Percentiles rank a stretch among this genome's conserved stretches.
Evolutionary conservation across 768 basidiomycete species (phyloP).

Genomic region (Collybia sordida): DNA sequence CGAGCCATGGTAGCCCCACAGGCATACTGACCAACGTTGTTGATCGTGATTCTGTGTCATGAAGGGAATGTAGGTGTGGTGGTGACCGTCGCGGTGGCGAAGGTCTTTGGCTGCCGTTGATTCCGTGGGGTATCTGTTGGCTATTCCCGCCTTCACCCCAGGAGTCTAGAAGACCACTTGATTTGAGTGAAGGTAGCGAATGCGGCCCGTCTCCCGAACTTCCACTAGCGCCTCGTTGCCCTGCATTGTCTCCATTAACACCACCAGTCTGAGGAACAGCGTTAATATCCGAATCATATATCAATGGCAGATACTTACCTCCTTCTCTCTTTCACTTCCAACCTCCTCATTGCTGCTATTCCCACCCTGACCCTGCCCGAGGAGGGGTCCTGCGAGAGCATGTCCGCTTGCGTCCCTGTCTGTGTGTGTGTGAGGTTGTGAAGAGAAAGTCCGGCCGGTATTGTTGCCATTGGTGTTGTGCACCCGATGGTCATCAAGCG

Average conservation of each 20-base stretch:
- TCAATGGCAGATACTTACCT: slow-evolving; percentile 13
- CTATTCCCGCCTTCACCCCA: slow-evolving; percentile 30
- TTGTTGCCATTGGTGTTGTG: slow-evolving; percentile 19
- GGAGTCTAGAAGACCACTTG: slow-evolving; percentile 68
- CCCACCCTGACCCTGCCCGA: slow-evolving; percentile 19
- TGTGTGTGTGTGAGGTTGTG: slow-evolving; percentile 5
- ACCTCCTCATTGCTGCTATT: slow-evolving; percentile 22
- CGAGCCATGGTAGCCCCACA: slow-evolving; percentile 69
- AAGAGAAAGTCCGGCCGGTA: neutral
- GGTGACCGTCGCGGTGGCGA: slow-evolving; percentile 29
- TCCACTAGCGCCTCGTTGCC: slow-evolving; percentile 13
- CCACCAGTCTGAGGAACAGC: slow-evolving; percentile 10
- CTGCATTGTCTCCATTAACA: slow-evolving; percentile 11
- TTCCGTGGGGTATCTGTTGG: slow-evolving; percentile 12
- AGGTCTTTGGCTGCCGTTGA: slow-evolving; percentile 16
- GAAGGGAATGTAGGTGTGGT: slow-evolving; percentile 18
- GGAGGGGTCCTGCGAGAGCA: slow-evolving; percentile 16
- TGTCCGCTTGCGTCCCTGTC: slow-evolving; percentile 18
- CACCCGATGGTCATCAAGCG: slow-evolving; percentile 33
- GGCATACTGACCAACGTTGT: slow-evolving; percentile 48
- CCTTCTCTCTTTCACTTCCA: slow-evolving; percentile 19
- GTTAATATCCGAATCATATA: slow-evolving; percentile 13
- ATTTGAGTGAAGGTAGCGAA: slow-evolving; percentile 72
- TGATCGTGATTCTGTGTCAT: slow-evolving; percentile 28
- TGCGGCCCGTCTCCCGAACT: slow-evolving; percentile 30